Evolutionary conservation across 768 basidiomycete genomes (phyloP).

Genomic region (Dioszegia aurantiaca): DNA sequence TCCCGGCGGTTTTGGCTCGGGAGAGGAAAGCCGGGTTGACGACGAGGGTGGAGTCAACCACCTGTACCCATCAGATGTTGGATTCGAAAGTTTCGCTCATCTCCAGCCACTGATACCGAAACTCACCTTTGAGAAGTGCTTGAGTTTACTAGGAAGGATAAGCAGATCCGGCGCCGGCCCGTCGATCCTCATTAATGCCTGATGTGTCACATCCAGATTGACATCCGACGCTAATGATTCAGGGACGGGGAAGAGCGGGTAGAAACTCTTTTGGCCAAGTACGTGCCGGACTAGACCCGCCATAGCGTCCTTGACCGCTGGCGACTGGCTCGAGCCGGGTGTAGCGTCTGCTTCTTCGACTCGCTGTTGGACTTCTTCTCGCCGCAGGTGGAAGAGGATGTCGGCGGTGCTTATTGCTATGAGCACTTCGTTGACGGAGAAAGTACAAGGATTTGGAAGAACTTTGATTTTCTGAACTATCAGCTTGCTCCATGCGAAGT

Average conservation of each 20-base stretch:
- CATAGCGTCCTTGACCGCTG: slow-evolving; percentile 63
- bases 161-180: slow-evolving; percentile 74
- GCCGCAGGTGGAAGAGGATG: slow-evolving; percentile 79
- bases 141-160: slow-evolving; percentile 80
- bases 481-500: too few species aligned
- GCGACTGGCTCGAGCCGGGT: slow-evolving; percentile 14
- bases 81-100: too few species aligned
- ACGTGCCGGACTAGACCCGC: slow-evolving; percentile 73
- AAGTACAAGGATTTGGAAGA: slow-evolving; percentile 81
- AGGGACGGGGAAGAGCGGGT: slow-evolving; percentile 88
- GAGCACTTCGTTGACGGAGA: slow-evolving; percentile 76
- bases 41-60: slow-evolving; percentile 70
- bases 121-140: slow-evolving; percentile 81
- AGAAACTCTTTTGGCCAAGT: slow-evolving; percentile 88
- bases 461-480: slow-evolving; percentile 66
- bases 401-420: slow-evolving; percentile 84
- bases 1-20: slow-evolving; percentile 51
- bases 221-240: slow-evolving; percentile 70
- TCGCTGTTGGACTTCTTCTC: slow-evolving; percentile 72
- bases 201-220: slow-evolving; percentile 85
- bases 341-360: slow-evolving; percentile 62
- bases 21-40: slow-evolving; percentile 78
- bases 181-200: slow-evolving; percentile 57
- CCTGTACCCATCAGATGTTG: slow-evolving; percentile 58
- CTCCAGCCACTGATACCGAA: not conserved